Base-by-base conservation (phyloP, 1,139 yeast species). In the Debaryomyces singareniensis region DNA sequence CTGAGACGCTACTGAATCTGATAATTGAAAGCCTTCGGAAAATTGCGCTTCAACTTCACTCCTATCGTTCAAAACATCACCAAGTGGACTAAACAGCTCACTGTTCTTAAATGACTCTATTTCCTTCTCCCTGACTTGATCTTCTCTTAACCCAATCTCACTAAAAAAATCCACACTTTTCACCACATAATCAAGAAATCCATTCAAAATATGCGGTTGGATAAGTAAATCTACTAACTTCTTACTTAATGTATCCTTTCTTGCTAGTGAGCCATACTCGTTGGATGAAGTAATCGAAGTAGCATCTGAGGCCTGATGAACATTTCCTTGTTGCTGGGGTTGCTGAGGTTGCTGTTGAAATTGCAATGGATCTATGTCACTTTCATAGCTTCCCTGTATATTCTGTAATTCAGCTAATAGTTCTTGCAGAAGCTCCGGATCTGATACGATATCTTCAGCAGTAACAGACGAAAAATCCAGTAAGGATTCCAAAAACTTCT, bases 191-290 rank as follows among this genome's bases (percentile, higher is more conserved):
- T 64, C 69, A 24, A 62, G 45, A 20, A 67, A 53, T 3, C 71
- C 72, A 30, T 49, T 53, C 30, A 68, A 47, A 13, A 68, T 56
- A 35, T 67, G 72, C 13, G 73, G 72, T 38, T 67, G 73, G 30
- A 66, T 51, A 24, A 68, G 47, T 20, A 68, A 44, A 36, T 68
- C 74, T 26, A 68, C 37, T 26, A 68, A 49, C 38, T 65, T 66
- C 25, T 58, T 58, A 4, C 67, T 67, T 21, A 67, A 51, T 9
- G 61, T 51, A 33, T 65, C 69, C 36, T 62, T 63, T 27, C 47
- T 46, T 21, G 47, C 44, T 16, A 36, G 32, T 14, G 31, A 27
- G 22, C 38, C 41, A 12, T 45, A 48, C 22, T 43, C 39, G 25
- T 43, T 44, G 13, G 68, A 60, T 3, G 71, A 62, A 1, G 62